Percentiles rank a stretch among this genome's conserved stretches.
These are phyloP conservation scores for Phlegmacium glaucopus DNA, from an alignment of 768 basidiomycete species.

Conservation along the genomic window DNA sequence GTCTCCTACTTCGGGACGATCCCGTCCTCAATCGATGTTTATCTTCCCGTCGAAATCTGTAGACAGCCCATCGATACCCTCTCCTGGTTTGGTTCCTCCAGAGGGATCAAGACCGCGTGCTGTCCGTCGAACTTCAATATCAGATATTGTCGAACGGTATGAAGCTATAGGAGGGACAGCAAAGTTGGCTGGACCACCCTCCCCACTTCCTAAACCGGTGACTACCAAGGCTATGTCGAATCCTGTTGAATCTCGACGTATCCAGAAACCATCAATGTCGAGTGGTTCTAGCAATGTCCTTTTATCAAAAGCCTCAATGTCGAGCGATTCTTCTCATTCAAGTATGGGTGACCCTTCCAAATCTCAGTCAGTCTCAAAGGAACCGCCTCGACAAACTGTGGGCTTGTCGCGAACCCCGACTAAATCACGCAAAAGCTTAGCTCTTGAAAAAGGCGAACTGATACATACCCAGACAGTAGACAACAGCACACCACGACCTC, in stretches of 20 bases:
- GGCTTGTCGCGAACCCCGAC: constrained; percentile 10
- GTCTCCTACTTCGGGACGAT: constrained; percentile 38
- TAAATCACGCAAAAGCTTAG: constrained; percentile 7
- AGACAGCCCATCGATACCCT: constrained; percentile 33
- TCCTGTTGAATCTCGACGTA: constrained; percentile 10
- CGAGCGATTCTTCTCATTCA: constrained; percentile 4
- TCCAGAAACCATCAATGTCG: constrained; percentile 5
- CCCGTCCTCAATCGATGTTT: constrained; percentile 82
- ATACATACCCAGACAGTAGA: constrained; percentile 10
- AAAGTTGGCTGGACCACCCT: constrained; percentile 31
- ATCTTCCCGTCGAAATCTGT: constrained; percentile 57
- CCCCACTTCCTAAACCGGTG: constrained; percentile 21
- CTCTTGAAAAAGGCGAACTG: constrained; percentile 7
- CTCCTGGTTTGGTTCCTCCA: constrained; percentile 43
- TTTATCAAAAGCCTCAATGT: constrained; percentile 8
- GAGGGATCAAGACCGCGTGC: constrained; percentile 40
- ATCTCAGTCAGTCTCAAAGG: not conserved
- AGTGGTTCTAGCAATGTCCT: not conserved
- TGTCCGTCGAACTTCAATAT: constrained; percentile 70
- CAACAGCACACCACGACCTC: constrained; percentile 20
- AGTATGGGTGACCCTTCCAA: constrained; percentile 4
- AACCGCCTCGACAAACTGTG: constrained; percentile 5
- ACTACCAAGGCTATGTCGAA: constrained; percentile 5
- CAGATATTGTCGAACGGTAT: constrained; percentile 82
- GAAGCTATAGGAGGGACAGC: constrained; percentile 56